Evolutionary conservation across 768 basidiomycete genomes (phyloP).

Genomic region (Strobilomyces echinocephalus): DNA sequence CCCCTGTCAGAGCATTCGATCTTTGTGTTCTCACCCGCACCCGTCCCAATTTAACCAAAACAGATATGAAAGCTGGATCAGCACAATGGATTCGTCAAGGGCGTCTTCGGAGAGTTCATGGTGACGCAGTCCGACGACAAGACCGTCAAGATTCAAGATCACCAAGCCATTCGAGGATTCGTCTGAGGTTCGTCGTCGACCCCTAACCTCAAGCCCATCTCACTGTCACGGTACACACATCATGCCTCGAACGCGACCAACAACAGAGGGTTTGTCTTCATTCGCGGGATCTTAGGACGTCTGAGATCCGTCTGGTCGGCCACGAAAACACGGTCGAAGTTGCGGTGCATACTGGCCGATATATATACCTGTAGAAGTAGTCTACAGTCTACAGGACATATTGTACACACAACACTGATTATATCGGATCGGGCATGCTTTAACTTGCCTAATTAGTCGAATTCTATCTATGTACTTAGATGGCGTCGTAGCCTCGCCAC

Average conservation of each 20-base stretch:
- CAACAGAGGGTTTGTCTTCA: slow-evolving; percentile 93
- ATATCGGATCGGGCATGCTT: no score
- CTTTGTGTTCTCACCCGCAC: neutral
- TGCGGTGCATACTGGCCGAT: no score
- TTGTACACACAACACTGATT: no score
- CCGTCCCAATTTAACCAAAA: slow-evolving; percentile 56
- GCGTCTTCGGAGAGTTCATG: slow-evolving; percentile 94
- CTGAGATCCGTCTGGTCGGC: slow-evolving; percentile 91
- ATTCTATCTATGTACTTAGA: no score
- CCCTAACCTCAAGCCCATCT: neutral
- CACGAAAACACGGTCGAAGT: slow-evolving; percentile 98
- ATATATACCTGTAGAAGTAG: no score
- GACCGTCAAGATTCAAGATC: slow-evolving; percentile 86
- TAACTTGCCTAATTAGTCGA: no score
- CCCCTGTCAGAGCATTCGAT: neutral
- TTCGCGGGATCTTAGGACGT: slow-evolving; percentile 83
- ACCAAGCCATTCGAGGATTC: slow-evolving; percentile 88
- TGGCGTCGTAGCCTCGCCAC: no score
- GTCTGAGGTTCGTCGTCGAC: slow-evolving; percentile 59
- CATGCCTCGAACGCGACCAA: slow-evolving; percentile 98
- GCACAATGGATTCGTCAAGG: slow-evolving; percentile 97
- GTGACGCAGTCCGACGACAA: slow-evolving; percentile 98
- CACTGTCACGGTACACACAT: slow-evolving; percentile 81
- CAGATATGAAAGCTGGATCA: slow-evolving; percentile 77
- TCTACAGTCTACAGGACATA: no score